phyloP scores from a whole-genome alignment of 2,329 filamentous ascomycete species.

The Diplocarpon rosae region DNA sequence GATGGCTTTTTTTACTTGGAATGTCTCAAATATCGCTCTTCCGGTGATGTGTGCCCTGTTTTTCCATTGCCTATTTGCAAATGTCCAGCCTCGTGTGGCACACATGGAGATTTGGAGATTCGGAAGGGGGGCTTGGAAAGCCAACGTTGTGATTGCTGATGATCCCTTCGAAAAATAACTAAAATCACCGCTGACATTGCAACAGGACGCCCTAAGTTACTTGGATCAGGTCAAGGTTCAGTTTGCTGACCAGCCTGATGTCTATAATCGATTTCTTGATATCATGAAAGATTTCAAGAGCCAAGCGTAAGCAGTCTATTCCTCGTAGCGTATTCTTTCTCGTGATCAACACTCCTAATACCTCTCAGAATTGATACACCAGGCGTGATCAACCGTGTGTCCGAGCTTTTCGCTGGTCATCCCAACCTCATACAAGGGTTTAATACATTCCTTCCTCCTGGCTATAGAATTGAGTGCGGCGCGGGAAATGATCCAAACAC shows the following conservation, averaged over 20 bases:
- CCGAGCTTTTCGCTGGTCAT: slow-evolving; percentile 88
- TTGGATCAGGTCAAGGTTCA: slow-evolving; percentile 97
- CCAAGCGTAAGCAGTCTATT: slow-evolving; percentile 57
- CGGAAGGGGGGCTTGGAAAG: no score
- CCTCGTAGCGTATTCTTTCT: background rate
- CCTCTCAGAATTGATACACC: slow-evolving; percentile 74
- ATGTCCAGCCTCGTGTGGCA: no score
- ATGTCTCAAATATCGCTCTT: no score
- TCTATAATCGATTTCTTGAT: slow-evolving; percentile 92
- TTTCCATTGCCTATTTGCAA: no score
- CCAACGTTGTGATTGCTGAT: no score
- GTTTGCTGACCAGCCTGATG: slow-evolving; percentile 91
- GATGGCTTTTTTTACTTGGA: no score
- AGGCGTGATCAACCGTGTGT: slow-evolving; percentile 93
- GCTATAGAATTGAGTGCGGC: slow-evolving; percentile 94
- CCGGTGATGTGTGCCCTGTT: no score
- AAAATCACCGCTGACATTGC: slow-evolving; percentile 8
- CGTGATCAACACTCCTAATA: slow-evolving; percentile 22
- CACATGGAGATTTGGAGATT: no score
- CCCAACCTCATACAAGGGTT: slow-evolving; percentile 95
- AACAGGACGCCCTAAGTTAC: slow-evolving; percentile 76
- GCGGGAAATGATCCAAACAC: slow-evolving; percentile 89
- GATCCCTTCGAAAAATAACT: no score
- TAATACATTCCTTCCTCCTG: slow-evolving; percentile 92
- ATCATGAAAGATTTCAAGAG: slow-evolving; percentile 99